phyloP scores from a whole-genome alignment of 352 stramenopile species.

The Globisporangium takayamanum region DNA sequence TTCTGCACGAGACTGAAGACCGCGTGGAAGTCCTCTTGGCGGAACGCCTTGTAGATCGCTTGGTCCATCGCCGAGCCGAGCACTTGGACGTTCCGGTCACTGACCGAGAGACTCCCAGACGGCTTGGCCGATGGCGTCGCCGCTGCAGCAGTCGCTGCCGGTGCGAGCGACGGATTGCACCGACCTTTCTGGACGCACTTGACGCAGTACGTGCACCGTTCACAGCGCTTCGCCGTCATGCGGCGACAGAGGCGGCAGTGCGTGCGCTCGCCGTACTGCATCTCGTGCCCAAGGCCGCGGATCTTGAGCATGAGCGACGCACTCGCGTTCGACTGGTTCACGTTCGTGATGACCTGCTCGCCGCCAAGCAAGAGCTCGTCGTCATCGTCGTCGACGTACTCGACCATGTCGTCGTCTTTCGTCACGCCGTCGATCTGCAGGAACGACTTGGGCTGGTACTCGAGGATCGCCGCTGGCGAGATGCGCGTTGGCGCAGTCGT shows the following conservation, averaged over 20 bases:
- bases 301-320: slow-evolving; percentile 75
- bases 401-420: slow-evolving; percentile 50
- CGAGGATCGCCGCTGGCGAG: slow-evolving; percentile 35
- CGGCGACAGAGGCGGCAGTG: slow-evolving; percentile 60
- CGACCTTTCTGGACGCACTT: slow-evolving; percentile 71
- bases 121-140: slow-evolving; percentile 1
- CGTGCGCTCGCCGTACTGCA: slow-evolving; percentile 65
- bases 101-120: slow-evolving; percentile 44
- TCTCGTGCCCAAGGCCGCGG: slow-evolving; percentile 51
- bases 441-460: slow-evolving; percentile 77
- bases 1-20: slow-evolving; percentile 78
- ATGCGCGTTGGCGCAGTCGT: slow-evolving; percentile 12
- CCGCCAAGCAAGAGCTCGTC: slow-evolving; percentile 42
- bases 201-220: slow-evolving; percentile 52
- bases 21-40: slow-evolving; percentile 69
- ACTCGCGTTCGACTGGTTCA: slow-evolving; percentile 55
- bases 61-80: slow-evolving; percentile 80
- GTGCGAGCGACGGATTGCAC: slow-evolving; percentile 26
- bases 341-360: slow-evolving; percentile 72
- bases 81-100: slow-evolving; percentile 68
- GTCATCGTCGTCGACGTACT: slow-evolving; percentile 65
- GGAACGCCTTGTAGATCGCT: slow-evolving; percentile 75
- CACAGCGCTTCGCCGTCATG: slow-evolving; percentile 75
- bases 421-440: slow-evolving; percentile 35
- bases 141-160: neutral